These are phyloP conservation scores for Cyclanthera cordifolia DNA, from an alignment of 306 rosid genomes.

Conservation along the genomic window DNA sequence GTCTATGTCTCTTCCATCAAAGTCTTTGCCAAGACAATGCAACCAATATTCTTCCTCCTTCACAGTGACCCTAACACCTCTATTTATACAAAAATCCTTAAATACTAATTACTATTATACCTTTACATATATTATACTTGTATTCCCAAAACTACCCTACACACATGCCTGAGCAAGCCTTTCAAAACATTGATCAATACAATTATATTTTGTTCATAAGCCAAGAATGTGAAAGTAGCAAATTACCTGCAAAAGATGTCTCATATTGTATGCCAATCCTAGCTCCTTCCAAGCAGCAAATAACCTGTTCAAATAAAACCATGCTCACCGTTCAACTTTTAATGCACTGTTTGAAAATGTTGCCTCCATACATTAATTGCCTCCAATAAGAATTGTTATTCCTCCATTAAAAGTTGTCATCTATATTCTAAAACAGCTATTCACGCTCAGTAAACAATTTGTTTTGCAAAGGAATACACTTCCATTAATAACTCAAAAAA, in stretches of 20 bases:
- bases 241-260: constrained; percentile 83
- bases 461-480: not conserved
- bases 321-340: not conserved
- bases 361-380: not conserved
- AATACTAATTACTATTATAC: too few species aligned
- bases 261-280: constrained; percentile 85
- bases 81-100: too few species aligned
- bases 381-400: not conserved
- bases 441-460: not conserved
- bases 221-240: not conserved
- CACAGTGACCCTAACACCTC: too few species aligned
- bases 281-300: constrained; percentile 83
- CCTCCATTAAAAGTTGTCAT: not conserved
- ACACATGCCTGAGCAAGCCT: too few species aligned
- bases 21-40: too few species aligned
- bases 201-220: not conserved
- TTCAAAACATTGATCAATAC: too few species aligned
- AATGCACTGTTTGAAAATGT: not conserved
- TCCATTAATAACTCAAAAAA: not conserved
- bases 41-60: too few species aligned
- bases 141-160: too few species aligned
- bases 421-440: not conserved
- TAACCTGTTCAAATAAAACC: constrained; percentile 44
- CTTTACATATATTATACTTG: too few species aligned
- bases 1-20: too few species aligned